Evolutionary conservation across 179 eudicot genomes (phyloP), one percentile per base, ranked within the genome.

Genomic region (Silene noctiflora): DNA sequence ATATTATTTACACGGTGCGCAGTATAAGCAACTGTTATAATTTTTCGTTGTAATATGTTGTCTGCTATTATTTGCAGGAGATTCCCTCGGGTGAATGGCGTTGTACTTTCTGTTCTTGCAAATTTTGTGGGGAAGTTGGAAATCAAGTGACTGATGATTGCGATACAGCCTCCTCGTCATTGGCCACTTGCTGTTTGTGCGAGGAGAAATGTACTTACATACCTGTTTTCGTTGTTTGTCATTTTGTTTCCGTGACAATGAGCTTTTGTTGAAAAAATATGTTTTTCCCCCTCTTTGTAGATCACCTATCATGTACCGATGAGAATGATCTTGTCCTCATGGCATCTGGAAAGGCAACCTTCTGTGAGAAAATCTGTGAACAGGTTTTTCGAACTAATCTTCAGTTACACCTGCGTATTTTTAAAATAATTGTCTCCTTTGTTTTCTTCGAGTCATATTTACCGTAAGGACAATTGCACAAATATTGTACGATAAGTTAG

Each of bases 71-170:
- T 80, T 16, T 78, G 82, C 92, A 91, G 96, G 84, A 90, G 68
- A 81, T 91, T 70, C 99, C 99, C 77, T 81, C 90, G 25, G 99
- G 98, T 72, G 99, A 93, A 17, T 96, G 99, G 99, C 80, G 79
- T 67, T 96, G 99, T 82, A 81, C 84, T 19, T 93, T 83, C 81
- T 96, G 99, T 78, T 81, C 92, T 5, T 96, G 99, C 94, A 96
- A 96, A 76, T 87, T 83, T 75, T 96, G 99, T 84, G 92, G 90
- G 51, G 76, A 65, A 58, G 81, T 85, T 80, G 86, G 68, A 53
- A 85, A 69, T 61, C 75, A 67, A 75, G 69, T 83, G 51, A 77
- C 64, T 69, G 81, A 61, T 75, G 75, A 80, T 46, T 39, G 71
- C 73, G 81, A 80, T 69, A 21, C 75, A 69, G 63, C 77, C 35